Percentiles rank a stretch among this genome's conserved stretches.
phyloP scores from a whole-genome alignment of 2,329 filamentous ascomycete genomes.

The Epicoccum nigrum region DNA sequence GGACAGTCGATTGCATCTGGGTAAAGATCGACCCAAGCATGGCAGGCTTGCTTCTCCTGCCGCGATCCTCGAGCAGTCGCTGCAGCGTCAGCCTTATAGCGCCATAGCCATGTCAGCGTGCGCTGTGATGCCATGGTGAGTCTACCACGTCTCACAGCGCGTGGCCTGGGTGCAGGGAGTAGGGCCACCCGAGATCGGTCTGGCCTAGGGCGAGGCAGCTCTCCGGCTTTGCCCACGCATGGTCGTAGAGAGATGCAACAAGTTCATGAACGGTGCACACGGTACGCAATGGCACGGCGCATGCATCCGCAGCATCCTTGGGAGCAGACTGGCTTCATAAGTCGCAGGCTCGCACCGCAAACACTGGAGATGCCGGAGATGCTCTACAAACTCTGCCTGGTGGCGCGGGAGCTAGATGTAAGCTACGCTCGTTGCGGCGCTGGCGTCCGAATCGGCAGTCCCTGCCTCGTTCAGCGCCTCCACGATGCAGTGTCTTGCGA shows the following conservation, averaged over 20 bases:
- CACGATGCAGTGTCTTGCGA: conserved; percentile 22
- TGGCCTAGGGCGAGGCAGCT: conserved; percentile 2
- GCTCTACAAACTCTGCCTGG: conserved; percentile 21
- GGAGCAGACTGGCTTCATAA: conserved; percentile 24
- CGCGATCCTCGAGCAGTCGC: conserved; percentile 9
- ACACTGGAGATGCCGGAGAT: conserved; percentile 46
- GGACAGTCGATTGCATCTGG: not conserved
- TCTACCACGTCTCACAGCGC: conserved; percentile 26
- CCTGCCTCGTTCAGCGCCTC: conserved; percentile 25
- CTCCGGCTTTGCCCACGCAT: conserved; percentile 6
- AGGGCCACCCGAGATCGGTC: conserved; percentile 26
- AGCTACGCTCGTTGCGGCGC: conserved; percentile 13
- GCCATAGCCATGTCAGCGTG: conserved; percentile 10
- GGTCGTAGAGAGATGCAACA: conserved; percentile 10
- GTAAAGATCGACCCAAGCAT: not conserved
- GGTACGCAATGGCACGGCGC: not conserved
- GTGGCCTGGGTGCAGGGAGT: conserved; percentile 23
- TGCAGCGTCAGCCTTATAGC: conserved; percentile 25
- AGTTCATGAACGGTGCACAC: conserved; percentile 8
- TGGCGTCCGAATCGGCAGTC: conserved; percentile 26
- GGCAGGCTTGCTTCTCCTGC: conserved; percentile 4
- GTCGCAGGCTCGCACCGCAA: conserved; percentile 6
- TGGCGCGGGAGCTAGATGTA: conserved; percentile 31
- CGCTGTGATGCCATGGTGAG: conserved; percentile 22
- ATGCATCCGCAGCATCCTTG: conserved; percentile 2